These are phyloP conservation scores for Zopfochytrium polystomum DNA, from an alignment of 371 early-diverging fungal species.

Conservation along the genomic window DNA sequence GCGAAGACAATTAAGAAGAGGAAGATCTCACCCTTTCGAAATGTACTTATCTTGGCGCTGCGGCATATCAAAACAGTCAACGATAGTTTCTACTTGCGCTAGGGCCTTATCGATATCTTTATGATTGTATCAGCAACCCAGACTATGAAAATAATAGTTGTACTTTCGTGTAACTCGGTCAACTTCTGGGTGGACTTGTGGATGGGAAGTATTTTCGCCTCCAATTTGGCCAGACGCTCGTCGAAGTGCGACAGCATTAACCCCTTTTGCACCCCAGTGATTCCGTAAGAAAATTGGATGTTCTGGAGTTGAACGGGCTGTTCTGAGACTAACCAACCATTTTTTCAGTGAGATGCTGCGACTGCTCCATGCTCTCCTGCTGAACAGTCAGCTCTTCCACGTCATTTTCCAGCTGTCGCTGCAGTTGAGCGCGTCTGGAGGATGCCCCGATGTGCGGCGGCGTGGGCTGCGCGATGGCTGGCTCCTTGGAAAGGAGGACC, in stretches of 20 bases:
- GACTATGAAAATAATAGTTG: conserved; percentile 1
- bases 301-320: background rate
- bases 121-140: background rate
- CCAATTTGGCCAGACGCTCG: conserved; percentile 72
- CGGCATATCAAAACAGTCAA: conserved; percentile 74
- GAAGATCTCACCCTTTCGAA: conserved; percentile 47
- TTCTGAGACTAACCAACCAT: conserved; percentile 28
- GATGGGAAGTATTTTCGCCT: conserved; percentile 79
- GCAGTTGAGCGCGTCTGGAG: conserved; percentile 32
- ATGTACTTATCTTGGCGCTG: conserved; percentile 71
- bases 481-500: no score
- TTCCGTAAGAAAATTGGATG: no score
- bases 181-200: conserved; percentile 81
- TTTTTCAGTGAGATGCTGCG: conserved; percentile 29
- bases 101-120: conserved; percentile 72
- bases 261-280: conserved; percentile 11
- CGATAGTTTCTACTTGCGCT: conserved; percentile 66
- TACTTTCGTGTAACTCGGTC: conserved; percentile 76
- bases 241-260: conserved; percentile 78
- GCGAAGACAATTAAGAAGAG: no score
- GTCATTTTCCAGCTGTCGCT: conserved; percentile 41
- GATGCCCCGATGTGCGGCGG: no score
- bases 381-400: conserved; percentile 36
- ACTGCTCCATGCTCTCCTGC: conserved; percentile 36
- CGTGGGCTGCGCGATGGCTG: no score